Evolutionary conservation across 2,329 filamentous ascomycete species (phyloP).

Genomic region (Tolypocladium tropicale): DNA sequence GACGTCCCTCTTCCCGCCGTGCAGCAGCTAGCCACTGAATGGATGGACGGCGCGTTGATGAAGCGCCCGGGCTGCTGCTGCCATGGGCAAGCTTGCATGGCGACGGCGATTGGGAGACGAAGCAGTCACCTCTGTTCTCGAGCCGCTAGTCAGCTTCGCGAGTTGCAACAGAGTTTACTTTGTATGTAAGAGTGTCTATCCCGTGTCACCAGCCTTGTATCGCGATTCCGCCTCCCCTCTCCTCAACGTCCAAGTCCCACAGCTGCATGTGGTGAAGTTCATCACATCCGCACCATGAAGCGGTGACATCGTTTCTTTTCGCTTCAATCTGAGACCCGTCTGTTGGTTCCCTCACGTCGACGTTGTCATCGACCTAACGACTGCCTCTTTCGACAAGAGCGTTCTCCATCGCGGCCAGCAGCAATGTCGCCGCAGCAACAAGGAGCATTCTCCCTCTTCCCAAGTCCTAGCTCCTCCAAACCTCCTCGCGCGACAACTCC

Average conservation of each 20-base stretch:
- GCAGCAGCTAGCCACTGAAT: background rate
- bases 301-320: background rate
- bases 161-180: background rate
- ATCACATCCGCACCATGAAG: background rate
- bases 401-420: background rate
- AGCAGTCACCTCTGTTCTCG: background rate
- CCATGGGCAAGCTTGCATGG: background rate
- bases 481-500: constrained; percentile 10
- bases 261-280: background rate
- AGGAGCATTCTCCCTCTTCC: constrained; percentile 42
- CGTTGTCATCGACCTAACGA: background rate
- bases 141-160: background rate
- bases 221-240: background rate
- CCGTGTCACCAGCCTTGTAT: background rate
- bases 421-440: background rate
- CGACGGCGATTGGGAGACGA: background rate
- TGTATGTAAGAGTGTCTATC: background rate
- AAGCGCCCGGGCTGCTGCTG: background rate
- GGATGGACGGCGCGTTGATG: background rate
- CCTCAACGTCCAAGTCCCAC: background rate
- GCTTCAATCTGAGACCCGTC: background rate
- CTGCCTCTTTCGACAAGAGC: background rate
- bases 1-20: background rate
- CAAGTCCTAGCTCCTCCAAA: constrained; percentile 33
- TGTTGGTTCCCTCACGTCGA: background rate